Base-by-base conservation (phyloP, 1,139 yeast genomes). In the Candida frijolesensis region DNA sequence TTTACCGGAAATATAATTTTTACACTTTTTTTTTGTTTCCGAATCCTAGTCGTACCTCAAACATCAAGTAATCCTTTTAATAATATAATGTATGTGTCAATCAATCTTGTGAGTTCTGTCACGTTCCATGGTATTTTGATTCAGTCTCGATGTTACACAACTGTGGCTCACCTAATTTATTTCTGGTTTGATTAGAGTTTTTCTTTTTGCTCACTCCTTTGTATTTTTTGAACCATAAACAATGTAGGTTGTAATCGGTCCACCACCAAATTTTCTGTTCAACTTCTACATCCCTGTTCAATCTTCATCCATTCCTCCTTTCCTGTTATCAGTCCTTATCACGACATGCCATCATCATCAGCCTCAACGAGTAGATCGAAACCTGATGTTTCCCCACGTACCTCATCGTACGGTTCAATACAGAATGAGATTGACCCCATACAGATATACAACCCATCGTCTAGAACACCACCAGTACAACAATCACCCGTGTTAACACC, bases 371-470 rank as follows among this genome's bases (percentile, higher is more conserved):
- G 15, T 11, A 10, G 15, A 22, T 19, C 29, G 22, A n/a, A 38
- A n/a, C 42, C 42, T 4, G 42, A 38, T 4, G 12, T 10, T 40
- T 40, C 47, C 10, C 44, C 47, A 19, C 38, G 18, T n/a, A 39
- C 45, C 27, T 33, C 44, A 19, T 40, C 44, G 16, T 46, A 46
- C 14, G 48, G 48, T 11, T 35, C 48, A 27, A 42, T 46, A 7
- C 42, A 33, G 29, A 32, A 27, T 12, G 45, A 46, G 14, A 33
- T 25, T 25, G 41, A 35, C 12, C 40, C 45, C 6, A 38, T 38
- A 12, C 44, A 40, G 29, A 15, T 29, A 39, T 15, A 19, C 40
- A 15, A 30, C 14, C 30, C 45, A 1, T 9, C 39, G 10, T 11
- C 39, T 12, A 33, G 39, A 32, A 15, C 45, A 3, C 39, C 32